phyloP scores from a whole-genome alignment of 345 rosid genomes.

The Noccaea caerulescens region DNA sequence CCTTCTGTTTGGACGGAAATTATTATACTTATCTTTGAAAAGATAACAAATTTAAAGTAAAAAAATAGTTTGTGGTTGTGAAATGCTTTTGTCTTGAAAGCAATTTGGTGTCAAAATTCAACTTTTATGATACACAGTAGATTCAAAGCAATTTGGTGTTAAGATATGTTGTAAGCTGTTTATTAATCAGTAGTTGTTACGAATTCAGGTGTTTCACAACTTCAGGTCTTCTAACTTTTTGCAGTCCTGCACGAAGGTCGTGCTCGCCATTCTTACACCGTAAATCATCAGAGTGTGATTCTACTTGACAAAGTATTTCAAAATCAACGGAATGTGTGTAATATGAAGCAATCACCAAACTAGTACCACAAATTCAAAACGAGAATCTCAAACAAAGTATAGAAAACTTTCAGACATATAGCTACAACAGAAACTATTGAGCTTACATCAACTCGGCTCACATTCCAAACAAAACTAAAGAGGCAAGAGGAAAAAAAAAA shows the following conservation, averaged over 20 bases:
- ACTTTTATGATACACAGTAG: too few species aligned
- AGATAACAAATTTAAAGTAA: neutral
- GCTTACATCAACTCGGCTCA: conserved; percentile 13
- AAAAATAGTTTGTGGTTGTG: neutral
- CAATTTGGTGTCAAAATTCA: neutral
- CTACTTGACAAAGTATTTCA: too few species aligned
- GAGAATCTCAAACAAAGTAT: neutral
- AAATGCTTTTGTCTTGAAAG: too few species aligned
- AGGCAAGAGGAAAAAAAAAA: conserved; percentile 1
- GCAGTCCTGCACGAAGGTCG: too few species aligned
- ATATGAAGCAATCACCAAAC: neutral
- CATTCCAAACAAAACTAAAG: conserved; percentile 13
- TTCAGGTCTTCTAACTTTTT: too few species aligned
- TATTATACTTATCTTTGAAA: neutral
- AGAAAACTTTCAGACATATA: neutral
- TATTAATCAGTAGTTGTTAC: neutral
- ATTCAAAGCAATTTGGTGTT: neutral
- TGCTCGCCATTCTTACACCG: too few species aligned
- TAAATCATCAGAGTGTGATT: too few species aligned
- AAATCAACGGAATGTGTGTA: too few species aligned
- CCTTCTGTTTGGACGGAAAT: conserved; percentile 2
- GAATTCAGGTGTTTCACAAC: too few species aligned
- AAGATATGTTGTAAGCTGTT: neutral
- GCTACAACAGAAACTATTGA: conserved; percentile 13
- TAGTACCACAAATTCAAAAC: neutral